phyloP scores from a whole-genome alignment of 2,329 filamentous ascomycete species.

The Fusarium begoniae region DNA sequence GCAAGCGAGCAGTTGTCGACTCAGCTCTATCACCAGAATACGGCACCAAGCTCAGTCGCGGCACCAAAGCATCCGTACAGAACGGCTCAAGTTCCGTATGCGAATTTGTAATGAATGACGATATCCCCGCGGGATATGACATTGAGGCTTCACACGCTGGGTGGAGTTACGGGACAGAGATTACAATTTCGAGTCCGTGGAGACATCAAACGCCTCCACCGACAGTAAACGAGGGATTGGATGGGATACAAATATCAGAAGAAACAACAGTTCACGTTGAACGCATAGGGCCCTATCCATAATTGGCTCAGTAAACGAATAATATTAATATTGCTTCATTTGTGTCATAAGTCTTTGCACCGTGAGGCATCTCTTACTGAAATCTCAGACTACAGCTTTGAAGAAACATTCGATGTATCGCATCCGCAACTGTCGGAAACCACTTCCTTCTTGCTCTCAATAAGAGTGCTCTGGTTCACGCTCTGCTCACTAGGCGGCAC shows the following conservation, averaged over 20 bases:
- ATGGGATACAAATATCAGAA: constrained; percentile 17
- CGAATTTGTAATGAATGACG: constrained; percentile 3
- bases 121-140: constrained; percentile 14
- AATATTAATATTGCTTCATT: not conserved
- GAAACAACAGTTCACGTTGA: constrained; percentile 18
- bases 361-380: not conserved
- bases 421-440: not conserved
- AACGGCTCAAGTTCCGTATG: constrained; percentile 14
- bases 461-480: constrained; percentile 27
- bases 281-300: not conserved
- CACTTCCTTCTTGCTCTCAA: not conserved
- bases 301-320: not conserved
- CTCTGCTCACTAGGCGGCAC: constrained; percentile 46
- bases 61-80: not conserved
- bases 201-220: constrained; percentile 3
- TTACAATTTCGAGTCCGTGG: constrained; percentile 11
- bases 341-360: not conserved
- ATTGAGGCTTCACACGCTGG: constrained; percentile 17
- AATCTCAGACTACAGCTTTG: constrained; percentile 3
- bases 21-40: not conserved
- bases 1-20: not conserved
- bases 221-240: not conserved
- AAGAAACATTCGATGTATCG: not conserved
- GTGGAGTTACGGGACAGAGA: constrained; percentile 19
- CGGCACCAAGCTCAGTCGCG: not conserved